phyloP scores from a whole-genome alignment of 352 stramenopile genomes.

The Phytophthora colocasiae region DNA sequence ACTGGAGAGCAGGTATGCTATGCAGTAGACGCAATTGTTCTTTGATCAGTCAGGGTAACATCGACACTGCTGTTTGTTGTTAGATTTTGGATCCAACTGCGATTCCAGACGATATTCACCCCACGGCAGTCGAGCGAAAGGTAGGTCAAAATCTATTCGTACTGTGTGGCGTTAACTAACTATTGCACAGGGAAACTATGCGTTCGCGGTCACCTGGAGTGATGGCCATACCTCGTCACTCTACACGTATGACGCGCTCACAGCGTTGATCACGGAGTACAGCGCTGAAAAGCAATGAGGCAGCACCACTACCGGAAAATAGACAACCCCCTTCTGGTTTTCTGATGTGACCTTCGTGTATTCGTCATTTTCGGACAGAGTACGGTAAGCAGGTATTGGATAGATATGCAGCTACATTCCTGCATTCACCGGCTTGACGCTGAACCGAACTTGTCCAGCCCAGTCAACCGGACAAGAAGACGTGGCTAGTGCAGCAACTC shows the following conservation, averaged over 20 bases:
- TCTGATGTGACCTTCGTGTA: too few species aligned
- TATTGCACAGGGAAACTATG: slow-evolving; percentile 95
- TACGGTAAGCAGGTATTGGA: too few species aligned
- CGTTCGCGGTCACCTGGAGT: slow-evolving; percentile 96
- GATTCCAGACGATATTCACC: slow-evolving; percentile 80
- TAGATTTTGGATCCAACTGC: slow-evolving; percentile 78
- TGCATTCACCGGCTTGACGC: background rate
- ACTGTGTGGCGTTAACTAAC: slow-evolving; percentile 6
- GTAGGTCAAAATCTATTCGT: slow-evolving; percentile 32
- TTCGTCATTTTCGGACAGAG: too few species aligned
- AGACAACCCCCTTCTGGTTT: background rate
- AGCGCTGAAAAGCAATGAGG: slow-evolving; percentile 22
- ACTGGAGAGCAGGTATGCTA: slow-evolving; percentile 72
- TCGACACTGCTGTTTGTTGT: background rate
- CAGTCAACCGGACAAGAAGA: slow-evolving; percentile 11
- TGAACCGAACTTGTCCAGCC: slow-evolving; percentile 9
- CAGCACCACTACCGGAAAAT: slow-evolving; percentile 13
- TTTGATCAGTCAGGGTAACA: background rate
- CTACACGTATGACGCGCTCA: slow-evolving; percentile 95
- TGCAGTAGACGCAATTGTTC: background rate
- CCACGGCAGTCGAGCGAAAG: slow-evolving; percentile 87
- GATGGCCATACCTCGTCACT: slow-evolving; percentile 97
- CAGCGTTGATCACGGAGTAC: slow-evolving; percentile 63
- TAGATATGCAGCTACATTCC: too few species aligned
- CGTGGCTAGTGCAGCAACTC: slow-evolving; percentile 6